Evolutionary conservation across 2,329 filamentous ascomycete species (phyloP), one percentile per base, ranked within the genome.

Genomic region (Fulvia fulva): DNA sequence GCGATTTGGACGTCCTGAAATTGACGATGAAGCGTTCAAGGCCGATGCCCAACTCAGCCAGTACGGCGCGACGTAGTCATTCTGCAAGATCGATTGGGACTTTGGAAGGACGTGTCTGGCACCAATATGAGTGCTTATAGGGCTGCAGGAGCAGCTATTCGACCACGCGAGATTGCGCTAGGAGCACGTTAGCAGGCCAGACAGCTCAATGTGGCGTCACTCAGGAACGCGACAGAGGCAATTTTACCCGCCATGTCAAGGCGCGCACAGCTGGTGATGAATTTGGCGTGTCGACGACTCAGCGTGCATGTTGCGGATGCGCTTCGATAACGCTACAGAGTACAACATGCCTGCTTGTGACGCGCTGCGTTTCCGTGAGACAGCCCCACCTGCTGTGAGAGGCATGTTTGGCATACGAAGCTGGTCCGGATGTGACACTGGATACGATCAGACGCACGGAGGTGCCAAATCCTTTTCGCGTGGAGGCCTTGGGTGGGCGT

Each of bases 331-430:
- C 22, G 41, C 21, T 9, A 8, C 11, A 41, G 52, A 14, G 25
- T 32, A 54, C 52, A 26, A 54, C 52, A 54, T 41, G 52, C 52
- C 41, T 46, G 52, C 41, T n/a, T 46, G 37, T 54, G 52, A 41
- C 52, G n/a, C 32, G 44, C 19, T 23, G 41, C 32, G 16, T 50
- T 32, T 19, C 47, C 22, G 26, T 32, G 47, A 28, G 22, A 50
- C 47, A 32, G 6, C 7, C 14, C n/a, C 47, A 28, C 47, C 22
- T 26, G 44, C 21, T 26, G 5, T 6, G n/a, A 21, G 47, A 21
- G 47, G 47, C 30, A 50, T n/a, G 1, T n/a, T 7, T n/a, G n/a
- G 47, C 47, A 26, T 21, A 19, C 46, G 12, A 50, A 30, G 46
- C 46, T 26, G 46, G 26, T 26, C 21, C 23, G 26, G 22, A 12